Base-by-base conservation (phyloP, 768 basidiomycete species). In the Flagelloscypha sp. region DNA sequence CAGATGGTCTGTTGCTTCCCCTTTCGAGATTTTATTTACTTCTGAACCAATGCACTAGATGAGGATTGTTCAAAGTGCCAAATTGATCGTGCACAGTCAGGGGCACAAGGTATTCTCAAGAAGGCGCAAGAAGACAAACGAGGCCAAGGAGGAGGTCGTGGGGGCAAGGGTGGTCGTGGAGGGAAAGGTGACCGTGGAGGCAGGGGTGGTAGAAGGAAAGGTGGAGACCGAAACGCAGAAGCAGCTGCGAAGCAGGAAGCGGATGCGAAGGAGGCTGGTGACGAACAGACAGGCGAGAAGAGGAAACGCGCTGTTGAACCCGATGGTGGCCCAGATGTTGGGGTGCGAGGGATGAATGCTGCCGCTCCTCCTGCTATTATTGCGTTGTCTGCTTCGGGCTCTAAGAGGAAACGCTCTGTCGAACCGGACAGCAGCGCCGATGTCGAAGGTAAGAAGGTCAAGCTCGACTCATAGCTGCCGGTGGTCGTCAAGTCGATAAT, bases 291-390 rank as follows among this genome's bases (percentile, higher is more conserved):
- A 2, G 83, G 82, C 19, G 81, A 81, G 44, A 88, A 88, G 62
- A 65, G 84, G 40, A 88, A 86, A 54, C 72, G 82, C 24, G 76
- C 69, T 1, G 65, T 83, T 0, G 84, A 86, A 49, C 84, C 83
- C 2, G 84, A 86, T 48, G 84, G 84, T 45, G 84, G 79, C 0
- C 74, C 77, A 3, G 73, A 79, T 46, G 65, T 68, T 18, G 84
- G 84, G 7, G 54, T 76, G 8, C 70, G 84, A 16, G 84, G 84
- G 1, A n/a, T n/a, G n/a, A n/a, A n/a, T n/a, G 66, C 61, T 6
- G 65, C 59, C 21, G 78, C 76, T 3, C 84, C 84, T 8, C 73
- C 72, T 25, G 43, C 50, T 2, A 44, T 70, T n/a, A n/a, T n/a
- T n/a, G n/a, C n/a, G n/a, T n/a, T n/a, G n/a, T n/a, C n/a, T n/a